Evolutionary conservation across 768 basidiomycete species (phyloP).

Genomic region (Pleurotus platypus): DNA sequence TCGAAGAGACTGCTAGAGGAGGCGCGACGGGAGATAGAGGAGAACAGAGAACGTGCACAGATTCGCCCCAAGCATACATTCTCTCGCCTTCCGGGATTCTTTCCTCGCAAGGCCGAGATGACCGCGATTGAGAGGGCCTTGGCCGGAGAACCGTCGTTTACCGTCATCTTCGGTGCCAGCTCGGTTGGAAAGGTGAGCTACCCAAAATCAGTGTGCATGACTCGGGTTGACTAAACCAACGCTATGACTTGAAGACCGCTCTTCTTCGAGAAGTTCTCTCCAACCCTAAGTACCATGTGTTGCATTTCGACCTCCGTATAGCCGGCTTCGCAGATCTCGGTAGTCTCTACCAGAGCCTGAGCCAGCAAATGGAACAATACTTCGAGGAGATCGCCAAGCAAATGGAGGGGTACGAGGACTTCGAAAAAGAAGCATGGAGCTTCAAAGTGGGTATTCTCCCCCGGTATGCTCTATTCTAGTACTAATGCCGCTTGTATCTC

Average conservation of each 20-base stretch:
- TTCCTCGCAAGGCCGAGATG: conserved; percentile 63
- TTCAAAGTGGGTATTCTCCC: conserved; percentile 57
- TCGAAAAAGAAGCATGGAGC: conserved; percentile 70
- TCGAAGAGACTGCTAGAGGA: conserved; percentile 75
- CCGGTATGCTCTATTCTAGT: background rate
- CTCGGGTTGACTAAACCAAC: background rate
- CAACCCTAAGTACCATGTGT: conserved; percentile 65
- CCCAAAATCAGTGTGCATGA: background rate
- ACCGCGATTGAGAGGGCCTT: conserved; percentile 62
- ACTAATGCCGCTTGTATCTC: background rate
- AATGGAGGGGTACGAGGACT: conserved; percentile 64
- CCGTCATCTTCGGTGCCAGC: conserved; percentile 76
- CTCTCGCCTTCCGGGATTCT: conserved; percentile 71
- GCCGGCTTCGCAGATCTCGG: conserved; percentile 79
- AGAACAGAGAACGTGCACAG: conserved; percentile 63
- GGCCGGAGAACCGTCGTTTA: conserved; percentile 74
- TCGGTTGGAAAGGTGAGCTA: conserved; percentile 70
- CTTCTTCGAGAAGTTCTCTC: conserved; percentile 77
- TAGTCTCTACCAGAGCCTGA: conserved; percentile 74
- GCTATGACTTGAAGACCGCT: conserved; percentile 48
- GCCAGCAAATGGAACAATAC: conserved; percentile 78
- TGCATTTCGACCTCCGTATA: conserved; percentile 82
- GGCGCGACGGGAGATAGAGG: conserved; percentile 69
- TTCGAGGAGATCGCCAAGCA: conserved; percentile 61
- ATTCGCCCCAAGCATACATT: conserved; percentile 75